These are phyloP conservation scores for Fusarium albidum DNA, from an alignment of 2,329 filamentous ascomycete species.

Conservation along the genomic window DNA sequence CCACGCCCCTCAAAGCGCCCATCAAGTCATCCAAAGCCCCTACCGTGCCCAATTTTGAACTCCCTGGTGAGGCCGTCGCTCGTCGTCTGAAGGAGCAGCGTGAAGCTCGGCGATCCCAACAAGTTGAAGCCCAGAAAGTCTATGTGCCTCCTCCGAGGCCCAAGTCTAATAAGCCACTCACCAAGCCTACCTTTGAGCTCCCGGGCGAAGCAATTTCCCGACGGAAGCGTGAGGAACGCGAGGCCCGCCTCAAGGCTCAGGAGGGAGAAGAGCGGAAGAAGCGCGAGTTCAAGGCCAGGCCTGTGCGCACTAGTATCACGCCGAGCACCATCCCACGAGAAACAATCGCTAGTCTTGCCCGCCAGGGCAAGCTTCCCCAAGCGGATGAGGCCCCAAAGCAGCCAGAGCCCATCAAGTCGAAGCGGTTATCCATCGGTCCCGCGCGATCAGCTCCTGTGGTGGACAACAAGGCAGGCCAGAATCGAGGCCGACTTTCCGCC, in stretches of 20 bases:
- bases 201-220: constrained; percentile 68
- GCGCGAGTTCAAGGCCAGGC: constrained; percentile 71
- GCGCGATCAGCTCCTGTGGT: constrained; percentile 11
- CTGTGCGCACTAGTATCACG: constrained; percentile 56
- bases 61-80: constrained; percentile 69
- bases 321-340: constrained; percentile 59
- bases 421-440: constrained; percentile 37
- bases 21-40: constrained; percentile 62
- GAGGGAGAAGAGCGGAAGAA: constrained; percentile 68
- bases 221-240: constrained; percentile 63
- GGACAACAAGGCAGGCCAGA: constrained; percentile 24
- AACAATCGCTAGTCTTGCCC: constrained; percentile 64
- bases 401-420: constrained; percentile 26
- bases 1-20: constrained; percentile 50
- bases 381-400: constrained; percentile 35
- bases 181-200: constrained; percentile 67
- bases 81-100: constrained; percentile 65
- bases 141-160: constrained; percentile 52
- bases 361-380: constrained; percentile 54
- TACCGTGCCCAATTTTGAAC: constrained; percentile 66
- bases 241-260: constrained; percentile 62
- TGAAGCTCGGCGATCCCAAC: constrained; percentile 58
- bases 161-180: constrained; percentile 61
- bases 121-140: constrained; percentile 46
- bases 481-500: constrained; percentile 41